Base-by-base conservation (phyloP, 2,329 filamentous ascomycete genomes). In the Drechslera avenae region DNA sequence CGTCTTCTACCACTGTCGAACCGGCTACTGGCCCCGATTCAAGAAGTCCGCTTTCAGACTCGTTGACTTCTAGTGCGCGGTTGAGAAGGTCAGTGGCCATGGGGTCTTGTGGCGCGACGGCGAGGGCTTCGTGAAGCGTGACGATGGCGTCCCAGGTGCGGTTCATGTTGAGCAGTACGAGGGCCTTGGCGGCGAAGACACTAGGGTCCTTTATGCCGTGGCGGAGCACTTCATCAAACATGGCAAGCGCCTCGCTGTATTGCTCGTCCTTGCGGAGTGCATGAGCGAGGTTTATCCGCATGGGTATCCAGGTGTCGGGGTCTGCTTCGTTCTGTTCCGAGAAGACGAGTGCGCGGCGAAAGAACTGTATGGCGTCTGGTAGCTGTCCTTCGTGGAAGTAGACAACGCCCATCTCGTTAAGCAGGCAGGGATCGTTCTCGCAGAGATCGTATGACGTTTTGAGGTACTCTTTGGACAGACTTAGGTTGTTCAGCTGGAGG, bases 351-450 rank as follows among this genome's bases (percentile, higher is more conserved):
- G 94, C 90, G 54, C 86, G 84, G 6, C 81, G 81, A 72, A 99
- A 97, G 56, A 92, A 84, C 23, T 85, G 81, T 8, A 90, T 85
- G 0, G 94, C 91, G 18, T 89, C 86, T 52, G 85, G 81, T 5
- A 91, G 83, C 42, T 89, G 84, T 61, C 90, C 86, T 70, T 97
- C 91, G 71, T 97, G 91, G 69, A 96, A 99, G 59, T 91, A 87
- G n/a, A 97, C 91, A 3, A 97, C 87, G 3, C 93, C 95, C 76
- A 97, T 87, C 76, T 99, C 94, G 71, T 99, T 99, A 47, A 99
- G 81, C 3, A 99, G 84, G 5, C 97, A 77, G 0, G 94, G 94
- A 64, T 99, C 94, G 1, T 86, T 88, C 63, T 86, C 85, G 77
- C 91, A 95, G 10, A 95, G 80, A 0, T 84, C 81, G 71, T 94